Base-by-base conservation (phyloP, 805 yeast species). In the Wickerhamomyces mucosus region DNA sequence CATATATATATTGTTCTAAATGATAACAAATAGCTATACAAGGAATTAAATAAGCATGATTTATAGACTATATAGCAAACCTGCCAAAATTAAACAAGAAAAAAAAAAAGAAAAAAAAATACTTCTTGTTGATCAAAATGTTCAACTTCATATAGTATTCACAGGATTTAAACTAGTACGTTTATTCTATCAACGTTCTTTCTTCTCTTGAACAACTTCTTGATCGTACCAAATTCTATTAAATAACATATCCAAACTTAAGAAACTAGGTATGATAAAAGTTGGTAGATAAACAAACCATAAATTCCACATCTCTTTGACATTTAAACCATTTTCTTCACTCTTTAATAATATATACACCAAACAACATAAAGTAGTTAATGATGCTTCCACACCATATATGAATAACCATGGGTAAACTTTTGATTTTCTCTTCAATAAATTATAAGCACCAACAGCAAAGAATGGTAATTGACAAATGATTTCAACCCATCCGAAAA, bases 331-430 rank as follows among this genome's bases (percentile, higher is more conserved):
- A 3, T 61, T 61, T 5, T 46, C 38, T 9, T 59, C 45, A n/a
- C 60, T 56, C 10, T 60, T 50, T 2, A 43, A 19, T 14, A 44
- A 43, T 12, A 77, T 65, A 43, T 71, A 67, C n/a, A 65, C 50
- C 40, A 81, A 55, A 51, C 96, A 89, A 16, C 76, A 70, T 22
- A 76, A 53, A 0, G 96, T 85, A 5, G 96, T 85, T 31, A 80
- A 59, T 4, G 78, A 60, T 0, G 96, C 97, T 48, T 84, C 85
- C 44, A 81, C 68, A 4, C 89, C 95, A 53, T 92, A 89, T 6
- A 77, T 46, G 11, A 72, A 57, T 41, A 78, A 53, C 49, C 62
- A 64, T 16, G 58, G 53, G 35, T 64, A 65, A 13, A 61, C 48
- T 14, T 46, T 43, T 5, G 38, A 54, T 59, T 40, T 54, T 55